Conservation (phyloP, 163 green algal species). For the Chlamydomonas reinhardtii region DNA sequence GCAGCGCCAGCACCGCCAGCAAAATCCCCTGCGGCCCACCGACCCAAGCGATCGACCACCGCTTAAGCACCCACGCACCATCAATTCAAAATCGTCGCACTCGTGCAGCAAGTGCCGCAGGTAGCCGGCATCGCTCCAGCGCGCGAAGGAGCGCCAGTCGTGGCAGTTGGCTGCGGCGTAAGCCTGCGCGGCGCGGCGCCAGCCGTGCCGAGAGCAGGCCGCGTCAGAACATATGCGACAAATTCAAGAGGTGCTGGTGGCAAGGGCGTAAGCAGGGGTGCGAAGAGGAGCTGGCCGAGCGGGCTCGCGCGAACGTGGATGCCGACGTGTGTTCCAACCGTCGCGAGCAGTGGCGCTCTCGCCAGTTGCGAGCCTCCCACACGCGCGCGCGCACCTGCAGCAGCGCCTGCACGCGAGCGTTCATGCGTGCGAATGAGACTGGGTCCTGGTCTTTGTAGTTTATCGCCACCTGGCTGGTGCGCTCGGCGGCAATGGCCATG, state of each 20-base stretch:
- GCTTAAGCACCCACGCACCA: too few species aligned
- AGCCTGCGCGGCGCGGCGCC: neutral
- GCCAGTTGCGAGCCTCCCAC: neutral
- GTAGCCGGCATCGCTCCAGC: conserved; percentile 56
- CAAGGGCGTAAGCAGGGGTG: neutral
- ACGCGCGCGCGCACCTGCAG: neutral
- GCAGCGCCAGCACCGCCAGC: too few species aligned
- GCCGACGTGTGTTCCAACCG: too few species aligned
- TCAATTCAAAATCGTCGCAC: conserved; percentile 46
- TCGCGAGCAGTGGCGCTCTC: neutral
- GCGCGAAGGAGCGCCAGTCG: conserved; percentile 37
- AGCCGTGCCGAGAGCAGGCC: too few species aligned
- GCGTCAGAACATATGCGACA: too few species aligned
- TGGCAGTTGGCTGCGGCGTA: neutral
- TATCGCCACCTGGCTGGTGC: neutral
- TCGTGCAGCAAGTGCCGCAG: conserved; percentile 60
- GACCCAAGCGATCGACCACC: too few species aligned
- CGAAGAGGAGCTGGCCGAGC: neutral
- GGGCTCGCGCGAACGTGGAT: too few species aligned
- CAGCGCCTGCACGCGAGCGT: neutral
- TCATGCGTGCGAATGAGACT: neutral
- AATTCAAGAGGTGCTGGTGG: neutral
- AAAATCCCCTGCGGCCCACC: too few species aligned
- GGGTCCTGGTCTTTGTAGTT: conserved; percentile 5
- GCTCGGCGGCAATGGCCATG: neutral